Evolutionary conservation across 352 stramenopile species (phyloP).

Genomic region (Stramenopiles sp.): DNA sequence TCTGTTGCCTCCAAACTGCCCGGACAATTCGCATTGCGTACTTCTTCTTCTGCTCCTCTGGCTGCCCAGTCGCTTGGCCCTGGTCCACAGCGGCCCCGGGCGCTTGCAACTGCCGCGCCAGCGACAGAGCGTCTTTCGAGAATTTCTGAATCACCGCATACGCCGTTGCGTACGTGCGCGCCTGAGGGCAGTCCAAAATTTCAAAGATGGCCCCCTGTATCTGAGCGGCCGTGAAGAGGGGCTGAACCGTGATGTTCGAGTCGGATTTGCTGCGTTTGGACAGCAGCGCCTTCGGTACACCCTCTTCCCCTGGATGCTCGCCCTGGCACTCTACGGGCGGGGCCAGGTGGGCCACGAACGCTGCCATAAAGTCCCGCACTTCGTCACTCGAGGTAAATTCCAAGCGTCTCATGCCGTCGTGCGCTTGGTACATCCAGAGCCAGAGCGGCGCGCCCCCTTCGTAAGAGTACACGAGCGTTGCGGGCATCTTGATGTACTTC

Average conservation of each 20-base stretch:
- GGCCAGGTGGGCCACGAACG: background rate
- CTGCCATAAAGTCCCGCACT: background rate
- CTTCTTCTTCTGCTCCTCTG: too few species aligned
- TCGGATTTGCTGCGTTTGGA: background rate
- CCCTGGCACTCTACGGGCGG: too few species aligned
- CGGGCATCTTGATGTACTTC: background rate
- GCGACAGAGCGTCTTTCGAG: background rate
- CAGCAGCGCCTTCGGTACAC: background rate
- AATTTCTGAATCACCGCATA: background rate
- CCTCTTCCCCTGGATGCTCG: background rate
- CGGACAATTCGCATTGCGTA: background rate
- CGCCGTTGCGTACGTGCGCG: background rate
- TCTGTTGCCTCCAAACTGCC: background rate
- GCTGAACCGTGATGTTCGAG: background rate
- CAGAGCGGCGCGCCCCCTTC: background rate
- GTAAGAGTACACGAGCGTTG: background rate
- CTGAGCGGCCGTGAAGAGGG: background rate
- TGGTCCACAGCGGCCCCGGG: too few species aligned
- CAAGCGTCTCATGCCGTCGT: background rate
- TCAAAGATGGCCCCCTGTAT: background rate
- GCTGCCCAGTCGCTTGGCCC: too few species aligned
- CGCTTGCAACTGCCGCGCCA: too few species aligned
- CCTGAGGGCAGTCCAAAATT: background rate
- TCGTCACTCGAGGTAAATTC: background rate
- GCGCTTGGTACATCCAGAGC: background rate